Percentiles rank a stretch among this genome's conserved stretches.
Conservation (phyloP, 2,329 filamentous ascomycete species). For the Neonectria punicea region DNA sequence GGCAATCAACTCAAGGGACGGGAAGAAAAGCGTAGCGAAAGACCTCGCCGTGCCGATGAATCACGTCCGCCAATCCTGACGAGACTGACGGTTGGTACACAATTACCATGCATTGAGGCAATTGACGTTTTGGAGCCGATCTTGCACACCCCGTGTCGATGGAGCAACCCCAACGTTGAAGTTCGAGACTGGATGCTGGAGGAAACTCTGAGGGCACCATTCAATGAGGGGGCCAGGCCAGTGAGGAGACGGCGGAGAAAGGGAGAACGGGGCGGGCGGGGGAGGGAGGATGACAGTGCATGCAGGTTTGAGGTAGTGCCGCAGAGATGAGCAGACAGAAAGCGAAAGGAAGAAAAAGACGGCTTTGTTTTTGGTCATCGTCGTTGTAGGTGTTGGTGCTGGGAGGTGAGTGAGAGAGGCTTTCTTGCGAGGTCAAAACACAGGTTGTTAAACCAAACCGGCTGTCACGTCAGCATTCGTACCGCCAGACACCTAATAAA, state of each 20-base stretch:
- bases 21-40: not conserved
- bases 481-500: not conserved
- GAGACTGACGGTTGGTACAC: not conserved
- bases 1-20: not conserved
- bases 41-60: not conserved
- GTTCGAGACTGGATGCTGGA: conserved; percentile 2
- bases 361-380: not conserved
- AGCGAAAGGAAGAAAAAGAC: not conserved
- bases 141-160: conserved; percentile 13
- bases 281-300: conserved; percentile 22
- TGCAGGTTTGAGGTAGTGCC: conserved; percentile 19
- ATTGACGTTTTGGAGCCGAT: conserved; percentile 2
- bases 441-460: not conserved
- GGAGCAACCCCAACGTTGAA: not conserved
- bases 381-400: not conserved
- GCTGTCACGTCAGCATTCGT: not conserved
- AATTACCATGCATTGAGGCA: conserved; percentile 7
- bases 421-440: not conserved
- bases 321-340: conserved; percentile 18
- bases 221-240: not conserved
- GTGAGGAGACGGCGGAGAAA: not conserved
- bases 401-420: not conserved
- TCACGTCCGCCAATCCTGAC: not conserved
- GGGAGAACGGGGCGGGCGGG: conserved; percentile 5
- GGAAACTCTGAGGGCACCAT: conserved; percentile 6